Conservation (phyloP, 352 stramenopile genomes). For the Pythium volutum region DNA sequence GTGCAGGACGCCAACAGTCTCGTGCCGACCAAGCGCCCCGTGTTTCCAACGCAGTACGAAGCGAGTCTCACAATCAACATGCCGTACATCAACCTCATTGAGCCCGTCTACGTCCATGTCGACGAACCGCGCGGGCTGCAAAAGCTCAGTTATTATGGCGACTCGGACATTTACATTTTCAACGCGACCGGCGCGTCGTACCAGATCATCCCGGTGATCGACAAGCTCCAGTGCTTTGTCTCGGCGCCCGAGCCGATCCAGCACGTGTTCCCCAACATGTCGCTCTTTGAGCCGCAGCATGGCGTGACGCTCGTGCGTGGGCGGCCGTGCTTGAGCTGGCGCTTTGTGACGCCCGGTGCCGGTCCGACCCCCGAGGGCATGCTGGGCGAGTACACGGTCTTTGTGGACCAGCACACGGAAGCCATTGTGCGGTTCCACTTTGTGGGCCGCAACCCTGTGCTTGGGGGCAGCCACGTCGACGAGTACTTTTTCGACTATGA, state of each 20-base stretch:
- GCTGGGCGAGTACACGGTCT: slow-evolving; percentile 85
- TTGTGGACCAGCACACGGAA: slow-evolving; percentile 74
- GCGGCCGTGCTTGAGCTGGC: slow-evolving; percentile 80
- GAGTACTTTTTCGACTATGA: slow-evolving; percentile 91
- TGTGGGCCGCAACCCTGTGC: slow-evolving; percentile 78
- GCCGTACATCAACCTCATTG: slow-evolving; percentile 87
- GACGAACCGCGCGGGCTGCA: slow-evolving; percentile 69
- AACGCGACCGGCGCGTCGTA: slow-evolving; percentile 77
- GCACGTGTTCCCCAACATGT: slow-evolving; percentile 85
- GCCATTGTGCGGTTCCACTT: slow-evolving; percentile 85
- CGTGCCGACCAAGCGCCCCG: slow-evolving; percentile 58
- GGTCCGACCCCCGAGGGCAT: slow-evolving; percentile 59
- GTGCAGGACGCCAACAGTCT: slow-evolving; percentile 78
- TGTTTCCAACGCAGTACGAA: slow-evolving; percentile 84
- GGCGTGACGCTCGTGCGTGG: slow-evolving; percentile 70
- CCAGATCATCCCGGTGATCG: slow-evolving; percentile 81
- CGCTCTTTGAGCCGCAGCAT: slow-evolving; percentile 80
- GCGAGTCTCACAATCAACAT: slow-evolving; percentile 86
- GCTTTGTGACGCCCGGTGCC: slow-evolving; percentile 59
- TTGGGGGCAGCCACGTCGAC: slow-evolving; percentile 87
- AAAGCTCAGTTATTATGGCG: slow-evolving; percentile 88
- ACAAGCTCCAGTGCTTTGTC: slow-evolving; percentile 72
- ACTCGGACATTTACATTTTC: slow-evolving; percentile 86
- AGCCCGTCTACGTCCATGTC: slow-evolving; percentile 85
- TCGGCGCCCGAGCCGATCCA: slow-evolving; percentile 57